phyloP scores from a whole-genome alignment of 208 protist genomes.

The Wallacemonas sp. region DNA sequence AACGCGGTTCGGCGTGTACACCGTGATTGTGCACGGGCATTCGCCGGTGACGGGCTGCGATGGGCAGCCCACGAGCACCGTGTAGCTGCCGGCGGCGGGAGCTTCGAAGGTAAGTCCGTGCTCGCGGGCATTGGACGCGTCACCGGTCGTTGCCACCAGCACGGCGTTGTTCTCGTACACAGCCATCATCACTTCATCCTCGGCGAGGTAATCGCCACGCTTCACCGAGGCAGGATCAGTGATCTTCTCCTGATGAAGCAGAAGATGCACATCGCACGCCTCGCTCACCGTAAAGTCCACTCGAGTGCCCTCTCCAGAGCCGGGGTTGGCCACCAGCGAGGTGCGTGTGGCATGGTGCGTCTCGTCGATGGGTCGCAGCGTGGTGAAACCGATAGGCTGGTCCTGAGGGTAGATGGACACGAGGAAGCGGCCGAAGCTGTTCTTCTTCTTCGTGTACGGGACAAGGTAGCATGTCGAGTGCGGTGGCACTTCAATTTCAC shows the following conservation, averaged over 20 bases:
- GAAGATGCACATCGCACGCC: constrained; percentile 69
- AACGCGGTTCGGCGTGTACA: constrained; percentile 63
- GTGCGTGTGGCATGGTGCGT: constrained; percentile 35
- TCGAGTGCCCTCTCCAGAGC: constrained; percentile 29
- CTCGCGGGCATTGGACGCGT: constrained; percentile 76
- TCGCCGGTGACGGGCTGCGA: constrained; percentile 41
- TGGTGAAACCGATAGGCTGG: constrained; percentile 64
- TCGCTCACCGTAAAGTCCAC: constrained; percentile 67
- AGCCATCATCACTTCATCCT: constrained; percentile 60
- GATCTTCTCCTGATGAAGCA: constrained; percentile 74
- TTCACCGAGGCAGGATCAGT: constrained; percentile 17
- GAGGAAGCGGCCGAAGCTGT: constrained; percentile 47
- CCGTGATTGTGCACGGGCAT: constrained; percentile 54
- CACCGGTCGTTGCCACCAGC: constrained; percentile 46
- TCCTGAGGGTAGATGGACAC: constrained; percentile 80
- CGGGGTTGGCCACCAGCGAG: constrained; percentile 31
- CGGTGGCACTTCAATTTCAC: constrained; percentile 53
- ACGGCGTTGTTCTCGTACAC: constrained; percentile 65
- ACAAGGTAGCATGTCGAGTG: constrained; percentile 59
- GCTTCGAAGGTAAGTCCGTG: constrained; percentile 65
- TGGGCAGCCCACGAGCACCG: constrained; percentile 46
- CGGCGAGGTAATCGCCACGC: constrained; percentile 59
- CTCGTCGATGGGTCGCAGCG: constrained; percentile 67
- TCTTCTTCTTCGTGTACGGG: constrained; percentile 28
- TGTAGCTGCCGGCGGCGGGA: constrained; percentile 44